phyloP scores from a whole-genome alignment of 2,329 filamentous ascomycete genomes.

The Aurifilum marmelostoma region DNA sequence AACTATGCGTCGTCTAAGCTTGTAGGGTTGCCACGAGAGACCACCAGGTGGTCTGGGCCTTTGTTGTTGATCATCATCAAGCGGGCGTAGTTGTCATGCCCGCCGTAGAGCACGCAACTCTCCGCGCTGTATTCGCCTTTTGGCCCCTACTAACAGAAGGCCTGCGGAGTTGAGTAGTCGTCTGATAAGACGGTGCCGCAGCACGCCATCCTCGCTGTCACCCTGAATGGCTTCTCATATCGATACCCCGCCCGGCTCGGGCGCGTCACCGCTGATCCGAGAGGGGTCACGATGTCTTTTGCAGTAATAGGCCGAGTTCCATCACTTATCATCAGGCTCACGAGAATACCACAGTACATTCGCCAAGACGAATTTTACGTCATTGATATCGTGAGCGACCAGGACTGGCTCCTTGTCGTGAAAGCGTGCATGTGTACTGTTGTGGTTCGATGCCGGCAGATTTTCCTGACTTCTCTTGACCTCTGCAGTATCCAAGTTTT shows the following conservation, averaged over 20 bases:
- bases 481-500: too few species aligned
- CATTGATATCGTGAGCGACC: background rate
- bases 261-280: background rate
- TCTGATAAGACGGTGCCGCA: background rate
- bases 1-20: background rate
- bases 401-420: background rate
- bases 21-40: background rate
- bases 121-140: background rate
- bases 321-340: background rate
- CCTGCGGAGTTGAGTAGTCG: background rate
- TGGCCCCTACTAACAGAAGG: background rate
- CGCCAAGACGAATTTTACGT: background rate
- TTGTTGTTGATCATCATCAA: conserved; percentile 9
- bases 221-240: background rate
- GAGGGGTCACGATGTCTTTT: background rate
- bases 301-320: background rate
- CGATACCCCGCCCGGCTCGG: background rate
- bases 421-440: background rate
- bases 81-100: conserved; percentile 8
- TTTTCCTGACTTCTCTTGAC: too few species aligned
- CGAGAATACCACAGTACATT: background rate
- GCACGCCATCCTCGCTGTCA: background rate
- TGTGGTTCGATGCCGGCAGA: too few species aligned
- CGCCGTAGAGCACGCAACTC: conserved; percentile 12
- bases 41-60: background rate